Evolutionary conservation across 257 asterid species (phyloP), one percentile per base, ranked within the genome.

Genomic region (Craterostigma plantagineum): DNA sequence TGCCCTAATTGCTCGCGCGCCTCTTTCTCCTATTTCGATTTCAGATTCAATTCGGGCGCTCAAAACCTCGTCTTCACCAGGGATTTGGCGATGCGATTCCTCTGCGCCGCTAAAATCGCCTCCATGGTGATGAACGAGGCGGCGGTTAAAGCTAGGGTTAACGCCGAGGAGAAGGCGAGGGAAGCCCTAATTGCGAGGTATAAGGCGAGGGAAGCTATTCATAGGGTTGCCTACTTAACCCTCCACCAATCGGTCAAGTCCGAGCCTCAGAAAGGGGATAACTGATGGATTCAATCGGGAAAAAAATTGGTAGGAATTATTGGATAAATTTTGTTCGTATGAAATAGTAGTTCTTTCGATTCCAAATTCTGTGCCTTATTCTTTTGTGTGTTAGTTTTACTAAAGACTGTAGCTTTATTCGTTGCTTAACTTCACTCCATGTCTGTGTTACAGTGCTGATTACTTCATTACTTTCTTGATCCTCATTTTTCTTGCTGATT

Each of bases 101-200:
- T 63, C 18, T 59, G 65, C 30, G 59, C 70, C 11, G 70, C 70
- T 37, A 50, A 54, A 49, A 64, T 64, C 30, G 42, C 61, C n/a
- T 59, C 66, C 9, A 27, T 46, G 35, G 12, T 38, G 5, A 13
- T 51, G 62, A 59, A 15, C 15, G 48, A 38, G 66, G 66, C 70
- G 45, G 65, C 66, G 35, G 58, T 53, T 27, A 14, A 50, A 36
- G 71, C 71, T 8, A 42, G 65, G 10, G 52, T 54, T 4, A 63
- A 59, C 35, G 71, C 71, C 16, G 71, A 59, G 60, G 53, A 34
- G 56, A 64, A 60, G 38, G 54, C 45, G 7, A 47, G 36, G 13
- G 60, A 52, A 38, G 71, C 71, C 0, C 3, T 64, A 9, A 0
- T 38, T 34, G 71, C 71, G 3, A 50, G 53, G 10, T 46, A 33